These are phyloP conservation scores for Metschnikowia lachancei DNA, from an alignment of 805 yeast genomes.

Conservation along the genomic window DNA sequence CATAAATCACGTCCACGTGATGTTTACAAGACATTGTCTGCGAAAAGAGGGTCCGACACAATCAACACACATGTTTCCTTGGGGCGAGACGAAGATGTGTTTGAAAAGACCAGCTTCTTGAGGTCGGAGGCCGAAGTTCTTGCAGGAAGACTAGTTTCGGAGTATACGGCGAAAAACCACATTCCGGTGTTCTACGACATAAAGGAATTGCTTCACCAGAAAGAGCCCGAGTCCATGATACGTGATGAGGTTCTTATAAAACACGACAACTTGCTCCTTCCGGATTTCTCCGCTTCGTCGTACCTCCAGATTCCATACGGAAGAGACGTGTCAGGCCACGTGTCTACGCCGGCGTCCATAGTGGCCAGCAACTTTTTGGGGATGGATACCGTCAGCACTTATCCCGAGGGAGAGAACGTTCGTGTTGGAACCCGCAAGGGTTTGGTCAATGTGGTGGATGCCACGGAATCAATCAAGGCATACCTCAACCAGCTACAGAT, in stretches of 20 bases:
- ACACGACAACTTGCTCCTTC: conserved; percentile 37
- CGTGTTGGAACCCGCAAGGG: conserved; percentile 31
- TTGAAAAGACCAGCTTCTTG: conserved; percentile 21
- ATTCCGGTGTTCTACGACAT: conserved; percentile 22
- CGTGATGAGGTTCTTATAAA: conserved; percentile 30
- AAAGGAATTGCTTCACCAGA: conserved; percentile 22
- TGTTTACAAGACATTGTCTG: conserved; percentile 1
- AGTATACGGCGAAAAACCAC: conserved; percentile 20
- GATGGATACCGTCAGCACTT: conserved; percentile 16
- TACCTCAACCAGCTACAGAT: conserved; percentile 41
- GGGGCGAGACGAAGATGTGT: not conserved
- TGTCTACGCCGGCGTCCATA: conserved; percentile 33
- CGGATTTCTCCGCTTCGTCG: conserved; percentile 33
- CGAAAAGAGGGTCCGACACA: conserved; percentile 2
- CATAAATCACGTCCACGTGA: not conserved
- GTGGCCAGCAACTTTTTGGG: conserved; percentile 35
- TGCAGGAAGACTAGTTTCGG: conserved; percentile 25
- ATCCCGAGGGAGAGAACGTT: conserved; percentile 16
- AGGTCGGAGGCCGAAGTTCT: conserved; percentile 27
- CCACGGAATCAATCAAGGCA: conserved; percentile 25
- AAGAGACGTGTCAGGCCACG: conserved; percentile 34
- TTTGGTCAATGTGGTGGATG: conserved; percentile 25
- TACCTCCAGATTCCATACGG: conserved; percentile 39
- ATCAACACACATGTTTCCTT: conserved; percentile 5
- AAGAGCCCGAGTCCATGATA: conserved; percentile 2